These are phyloP conservation scores for Henckelia pumila DNA, from an alignment of 257 asterid genomes.

Conservation along the genomic window DNA sequence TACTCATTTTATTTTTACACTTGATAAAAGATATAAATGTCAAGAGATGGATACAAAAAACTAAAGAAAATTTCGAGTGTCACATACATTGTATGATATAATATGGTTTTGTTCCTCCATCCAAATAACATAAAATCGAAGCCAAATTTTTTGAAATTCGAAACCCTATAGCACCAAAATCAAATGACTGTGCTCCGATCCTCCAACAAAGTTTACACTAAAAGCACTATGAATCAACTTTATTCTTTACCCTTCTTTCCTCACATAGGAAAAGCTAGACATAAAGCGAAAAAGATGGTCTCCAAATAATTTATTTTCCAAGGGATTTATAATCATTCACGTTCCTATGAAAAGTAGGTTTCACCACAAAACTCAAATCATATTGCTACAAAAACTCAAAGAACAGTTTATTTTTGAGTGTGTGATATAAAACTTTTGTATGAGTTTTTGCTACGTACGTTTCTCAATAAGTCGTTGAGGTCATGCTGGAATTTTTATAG, in stretches of 20 bases:
- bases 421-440: too few relatives aligned
- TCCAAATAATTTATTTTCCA: slow-evolving; percentile 23
- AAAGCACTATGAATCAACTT: slow-evolving; percentile 20
- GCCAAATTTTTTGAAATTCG: slow-evolving; percentile 1
- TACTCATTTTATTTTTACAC: too few relatives aligned
- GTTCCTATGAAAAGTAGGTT: slow-evolving; percentile 43
- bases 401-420: too few relatives aligned
- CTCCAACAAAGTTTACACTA: not conserved
- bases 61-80: too few relatives aligned
- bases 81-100: too few relatives aligned
- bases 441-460: too few relatives aligned
- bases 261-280: slow-evolving; percentile 30
- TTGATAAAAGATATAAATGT: too few relatives aligned
- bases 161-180: not conserved
- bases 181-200: not conserved
- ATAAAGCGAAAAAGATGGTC: slow-evolving; percentile 30
- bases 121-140: not conserved
- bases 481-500: too few relatives aligned
- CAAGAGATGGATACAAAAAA: too few relatives aligned
- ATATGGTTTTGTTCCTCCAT: too few relatives aligned
- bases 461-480: too few relatives aligned
- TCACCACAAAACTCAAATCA: slow-evolving; percentile 31
- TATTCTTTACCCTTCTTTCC: slow-evolving; percentile 17
- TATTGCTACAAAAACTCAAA: slow-evolving; percentile 3
- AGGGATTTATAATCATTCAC: slow-evolving; percentile 32